A percentile compares a stretch with the other conserved stretches of the same genome.
Evolutionary conservation across 306 rosid genomes (phyloP).

Genomic region (Fragaria iinumae): DNA sequence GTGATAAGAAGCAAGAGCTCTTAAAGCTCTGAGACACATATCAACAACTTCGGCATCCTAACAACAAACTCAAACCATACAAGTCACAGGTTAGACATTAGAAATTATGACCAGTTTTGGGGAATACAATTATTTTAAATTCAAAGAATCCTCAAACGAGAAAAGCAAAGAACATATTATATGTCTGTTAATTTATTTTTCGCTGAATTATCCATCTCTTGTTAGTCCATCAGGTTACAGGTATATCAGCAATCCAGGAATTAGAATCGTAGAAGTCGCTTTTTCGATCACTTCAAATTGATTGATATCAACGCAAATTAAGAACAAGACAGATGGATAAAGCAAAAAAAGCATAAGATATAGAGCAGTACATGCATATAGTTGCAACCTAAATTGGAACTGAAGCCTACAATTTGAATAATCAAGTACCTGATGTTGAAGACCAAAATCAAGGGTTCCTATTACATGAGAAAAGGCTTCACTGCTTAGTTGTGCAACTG

Average conservation of each 20-base stretch:
- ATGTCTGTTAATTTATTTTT: not conserved
- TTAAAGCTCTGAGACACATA: conserved; percentile 81
- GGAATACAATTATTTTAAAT: not conserved
- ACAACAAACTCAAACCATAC: conserved; percentile 15
- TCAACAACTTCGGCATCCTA: conserved; percentile 82
- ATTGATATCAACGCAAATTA: too few relatives aligned
- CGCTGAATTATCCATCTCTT: not conserved
- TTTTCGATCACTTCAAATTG: too few relatives aligned
- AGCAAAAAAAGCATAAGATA: not conserved
- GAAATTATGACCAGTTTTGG: not conserved
- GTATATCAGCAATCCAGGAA: not conserved
- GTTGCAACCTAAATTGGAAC: not conserved
- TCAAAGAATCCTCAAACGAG: not conserved
- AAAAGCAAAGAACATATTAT: not conserved
- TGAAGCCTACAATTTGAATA: not conserved
- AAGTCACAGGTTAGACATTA: not conserved
- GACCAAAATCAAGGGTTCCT: conserved; percentile 90
- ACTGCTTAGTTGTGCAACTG: conserved; percentile 69
- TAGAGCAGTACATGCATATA: not conserved
- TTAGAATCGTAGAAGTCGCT: too few relatives aligned
- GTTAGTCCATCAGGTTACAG: not conserved
- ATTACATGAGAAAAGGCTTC: conserved; percentile 77
- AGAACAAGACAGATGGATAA: too few relatives aligned
- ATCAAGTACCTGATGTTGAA: conserved; percentile 71
- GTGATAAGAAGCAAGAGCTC: conserved; percentile 90